Evolutionary conservation across 2,329 filamentous ascomycete genomes (phyloP).

Genomic region (Sarocladium oryzae): DNA sequence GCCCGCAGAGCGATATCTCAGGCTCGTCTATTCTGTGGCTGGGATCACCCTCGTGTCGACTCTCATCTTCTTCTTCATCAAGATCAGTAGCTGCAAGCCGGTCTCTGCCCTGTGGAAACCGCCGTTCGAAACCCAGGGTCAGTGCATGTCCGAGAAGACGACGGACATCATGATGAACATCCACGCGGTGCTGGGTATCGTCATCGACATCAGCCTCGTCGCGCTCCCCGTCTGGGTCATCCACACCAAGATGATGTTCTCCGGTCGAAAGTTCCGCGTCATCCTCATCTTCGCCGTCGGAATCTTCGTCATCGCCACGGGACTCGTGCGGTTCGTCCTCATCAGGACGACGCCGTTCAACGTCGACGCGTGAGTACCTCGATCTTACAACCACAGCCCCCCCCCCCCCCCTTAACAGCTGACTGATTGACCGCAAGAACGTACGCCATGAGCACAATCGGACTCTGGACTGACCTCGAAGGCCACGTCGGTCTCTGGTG

Average conservation of each 20-base stretch:
- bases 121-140: slow-evolving; percentile 13
- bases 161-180: slow-evolving; percentile 26
- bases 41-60: slow-evolving; percentile 12
- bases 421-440: slow-evolving; percentile 20
- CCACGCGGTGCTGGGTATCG: slow-evolving; percentile 24
- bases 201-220: slow-evolving; percentile 28
- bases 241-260: slow-evolving; percentile 28
- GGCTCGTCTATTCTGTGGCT: slow-evolving; percentile 1
- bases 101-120: slow-evolving; percentile 18
- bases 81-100: slow-evolving; percentile 16
- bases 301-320: slow-evolving; percentile 28
- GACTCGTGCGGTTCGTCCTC: slow-evolving; percentile 31
- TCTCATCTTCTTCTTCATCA: slow-evolving; percentile 14
- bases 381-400: slow-evolving; percentile 8
- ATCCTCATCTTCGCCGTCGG: slow-evolving; percentile 31
- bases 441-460: slow-evolving; percentile 28
- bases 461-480: slow-evolving; percentile 34
- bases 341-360: slow-evolving; percentile 24
- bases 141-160: slow-evolving; percentile 19
- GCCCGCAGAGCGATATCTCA: background rate
- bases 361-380: slow-evolving; percentile 24
- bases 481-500: slow-evolving; percentile 37
- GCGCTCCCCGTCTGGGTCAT: slow-evolving; percentile 31
- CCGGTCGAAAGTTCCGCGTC: slow-evolving; percentile 25
- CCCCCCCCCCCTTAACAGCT: background rate